These are phyloP conservation scores for Neofusicoccum sp. DNA, from an alignment of 2,329 filamentous ascomycete genomes.

Conservation along the genomic window DNA sequence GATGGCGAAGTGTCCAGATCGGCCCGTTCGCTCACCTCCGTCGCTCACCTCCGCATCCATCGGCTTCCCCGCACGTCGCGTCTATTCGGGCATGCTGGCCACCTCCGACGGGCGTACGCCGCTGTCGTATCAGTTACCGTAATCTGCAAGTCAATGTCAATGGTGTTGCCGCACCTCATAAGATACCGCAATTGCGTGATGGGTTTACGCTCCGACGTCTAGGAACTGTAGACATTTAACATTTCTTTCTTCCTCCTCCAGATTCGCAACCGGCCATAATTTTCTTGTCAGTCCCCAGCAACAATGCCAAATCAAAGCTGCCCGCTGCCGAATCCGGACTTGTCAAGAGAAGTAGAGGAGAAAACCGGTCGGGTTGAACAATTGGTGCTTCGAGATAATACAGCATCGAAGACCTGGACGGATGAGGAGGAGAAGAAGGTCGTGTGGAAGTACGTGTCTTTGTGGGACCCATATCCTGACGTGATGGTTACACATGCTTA, in stretches of 20 bases:
- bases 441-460: constrained; percentile 29
- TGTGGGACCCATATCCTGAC: background rate
- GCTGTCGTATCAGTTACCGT: background rate
- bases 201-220: background rate
- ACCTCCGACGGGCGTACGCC: background rate
- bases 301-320: background rate
- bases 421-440: constrained; percentile 31
- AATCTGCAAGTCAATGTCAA: background rate
- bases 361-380: background rate
- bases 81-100: background rate
- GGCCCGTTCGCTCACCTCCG: background rate
- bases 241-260: no score
- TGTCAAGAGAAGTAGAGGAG: background rate
- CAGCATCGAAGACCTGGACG: constrained; percentile 23
- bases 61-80: background rate
- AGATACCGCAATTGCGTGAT: background rate
- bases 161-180: background rate
- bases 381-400: background rate
- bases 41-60: background rate
- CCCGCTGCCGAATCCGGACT: background rate
- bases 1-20: background rate
- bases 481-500: background rate
- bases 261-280: no score
- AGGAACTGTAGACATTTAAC: background rate
- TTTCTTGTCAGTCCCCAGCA: background rate